phyloP scores from a whole-genome alignment of 768 basidiomycete genomes.

The Suillus tomentosus region DNA sequence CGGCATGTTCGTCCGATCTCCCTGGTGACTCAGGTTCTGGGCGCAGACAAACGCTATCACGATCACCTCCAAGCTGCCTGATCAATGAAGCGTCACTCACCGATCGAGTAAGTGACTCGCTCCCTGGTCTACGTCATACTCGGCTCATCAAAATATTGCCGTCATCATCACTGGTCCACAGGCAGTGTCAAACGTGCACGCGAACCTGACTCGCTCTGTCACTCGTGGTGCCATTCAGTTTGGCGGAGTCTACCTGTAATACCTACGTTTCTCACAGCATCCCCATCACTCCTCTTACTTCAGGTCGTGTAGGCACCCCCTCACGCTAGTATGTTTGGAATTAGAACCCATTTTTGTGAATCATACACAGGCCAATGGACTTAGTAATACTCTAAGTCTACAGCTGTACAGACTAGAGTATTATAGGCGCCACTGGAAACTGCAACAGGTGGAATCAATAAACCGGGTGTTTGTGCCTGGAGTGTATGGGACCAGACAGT shows the following conservation, averaged over 20 bases:
- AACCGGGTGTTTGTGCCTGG: not conserved
- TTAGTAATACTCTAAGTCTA: not conserved
- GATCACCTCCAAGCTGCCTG: not conserved
- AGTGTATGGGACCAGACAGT: not conserved
- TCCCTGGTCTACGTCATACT: not conserved
- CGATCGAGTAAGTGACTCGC: not conserved
- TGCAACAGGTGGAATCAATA: not conserved
- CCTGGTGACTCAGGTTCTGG: not conserved
- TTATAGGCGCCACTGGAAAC: not conserved
- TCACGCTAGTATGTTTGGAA: not conserved
- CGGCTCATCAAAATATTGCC: not conserved
- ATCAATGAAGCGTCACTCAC: not conserved
- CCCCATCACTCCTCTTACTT: not conserved
- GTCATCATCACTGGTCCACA: not conserved
- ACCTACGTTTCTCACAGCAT: not conserved
- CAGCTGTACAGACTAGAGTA: not conserved
- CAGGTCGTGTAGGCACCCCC: not conserved
- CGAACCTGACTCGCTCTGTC: not conserved
- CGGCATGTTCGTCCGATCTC: not conserved
- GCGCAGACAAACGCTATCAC: not conserved
- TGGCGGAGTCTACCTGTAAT: not conserved
- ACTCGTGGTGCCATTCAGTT: not conserved
- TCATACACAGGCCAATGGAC: not conserved
- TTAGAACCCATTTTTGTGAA: not conserved
- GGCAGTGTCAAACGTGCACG: constrained; percentile 3